Base-by-base conservation (phyloP, 2,329 filamentous ascomycete species). In the Ceratocystis huliohia region DNA sequence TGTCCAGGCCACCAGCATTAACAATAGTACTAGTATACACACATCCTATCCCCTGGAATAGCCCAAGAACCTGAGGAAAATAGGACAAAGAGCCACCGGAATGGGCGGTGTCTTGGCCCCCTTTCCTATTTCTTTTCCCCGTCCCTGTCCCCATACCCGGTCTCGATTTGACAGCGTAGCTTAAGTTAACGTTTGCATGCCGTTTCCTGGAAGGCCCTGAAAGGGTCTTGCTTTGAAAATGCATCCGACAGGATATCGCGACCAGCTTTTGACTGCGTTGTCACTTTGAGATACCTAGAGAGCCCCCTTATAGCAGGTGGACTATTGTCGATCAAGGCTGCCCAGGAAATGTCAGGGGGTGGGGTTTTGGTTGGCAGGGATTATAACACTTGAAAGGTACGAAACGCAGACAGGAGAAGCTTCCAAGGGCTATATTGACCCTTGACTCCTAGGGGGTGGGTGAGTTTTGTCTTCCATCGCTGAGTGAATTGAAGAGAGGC, bases 281-380 rank as follows among this genome's bases (percentile, higher is more conserved):
- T 59, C 56, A 59, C 33, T 30, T 59, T 13, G 37, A 41, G 8
- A 41, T 41, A 13, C 37, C 53, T 17, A n/a, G 56, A 37, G 17
- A 37, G n/a, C 56, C 56, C 13, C 25, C 56, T 33, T 37, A 59
- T 37, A 59, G 20, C 56, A 53, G 22, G n/a, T n/a, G 28, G 28
- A 3, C 48, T 59, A 7, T 59, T 37, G 56, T 59, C 56, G 56
- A 59, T 59, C 56, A 59, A 15, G 33, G 56, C 28, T 59, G 33
- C 1, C 28, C 56, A 5, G 56, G 56, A 59, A 59, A 59, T 59
- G 56, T 59, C 56, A 59, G 56, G 56, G 56, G 25, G 7, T 41
- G 37, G 37, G 37, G 37, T 13, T 41, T 41, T 41, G 37, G 37
- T 33, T 30, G 28, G n/a, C 56, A 59, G 56, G 56, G 56, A 59